phyloP scores from a whole-genome alignment of 1,139 yeast species.

The Nakaseomyces uthaithaninus region DNA sequence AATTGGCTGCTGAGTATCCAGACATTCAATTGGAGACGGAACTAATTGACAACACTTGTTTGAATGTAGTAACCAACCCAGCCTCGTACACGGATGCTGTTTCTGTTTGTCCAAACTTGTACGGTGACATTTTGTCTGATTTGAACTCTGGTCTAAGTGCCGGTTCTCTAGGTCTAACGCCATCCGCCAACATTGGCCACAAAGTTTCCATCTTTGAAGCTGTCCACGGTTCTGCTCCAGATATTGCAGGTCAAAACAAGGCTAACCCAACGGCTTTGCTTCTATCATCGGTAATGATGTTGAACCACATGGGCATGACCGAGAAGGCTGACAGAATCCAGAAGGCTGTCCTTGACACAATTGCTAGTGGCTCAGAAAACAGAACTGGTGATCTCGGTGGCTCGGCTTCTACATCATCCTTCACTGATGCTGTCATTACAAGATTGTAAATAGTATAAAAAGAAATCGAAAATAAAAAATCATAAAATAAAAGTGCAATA shows the following conservation, averaged over 20 bases:
- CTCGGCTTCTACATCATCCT: constrained; percentile 76
- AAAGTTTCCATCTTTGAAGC: constrained; percentile 97
- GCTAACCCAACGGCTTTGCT: constrained; percentile 97
- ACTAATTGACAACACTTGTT: constrained; percentile 90
- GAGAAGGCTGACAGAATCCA: constrained; percentile 76
- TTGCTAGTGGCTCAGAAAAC: constrained; percentile 88
- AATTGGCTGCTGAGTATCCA: constrained; percentile 85
- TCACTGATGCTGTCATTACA: constrained; percentile 71
- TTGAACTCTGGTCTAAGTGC: constrained; percentile 86
- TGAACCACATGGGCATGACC: constrained; percentile 91
- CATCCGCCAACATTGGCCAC: constrained; percentile 99
- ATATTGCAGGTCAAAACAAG: constrained; percentile 89
- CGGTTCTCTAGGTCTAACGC: constrained; percentile 97
- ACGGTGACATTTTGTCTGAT: constrained; percentile 98
- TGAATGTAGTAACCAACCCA: constrained; percentile 86
- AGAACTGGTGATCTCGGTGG: constrained; percentile 98
- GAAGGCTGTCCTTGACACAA: constrained; percentile 80
- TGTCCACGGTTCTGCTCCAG: constrained; percentile 99
- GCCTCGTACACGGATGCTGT: constrained; percentile 73
- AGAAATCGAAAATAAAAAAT: neutral
- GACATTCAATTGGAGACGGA: constrained; percentile 76
- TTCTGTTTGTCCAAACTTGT: constrained; percentile 98
- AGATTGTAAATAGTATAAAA: constrained; percentile 37
- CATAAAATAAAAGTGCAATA: neutral
- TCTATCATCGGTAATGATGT: constrained; percentile 96